Percentiles rank a stretch among this genome's conserved stretches.
phyloP scores from a whole-genome alignment of 2,329 filamentous ascomycete genomes.

The Bisporella sp. region DNA sequence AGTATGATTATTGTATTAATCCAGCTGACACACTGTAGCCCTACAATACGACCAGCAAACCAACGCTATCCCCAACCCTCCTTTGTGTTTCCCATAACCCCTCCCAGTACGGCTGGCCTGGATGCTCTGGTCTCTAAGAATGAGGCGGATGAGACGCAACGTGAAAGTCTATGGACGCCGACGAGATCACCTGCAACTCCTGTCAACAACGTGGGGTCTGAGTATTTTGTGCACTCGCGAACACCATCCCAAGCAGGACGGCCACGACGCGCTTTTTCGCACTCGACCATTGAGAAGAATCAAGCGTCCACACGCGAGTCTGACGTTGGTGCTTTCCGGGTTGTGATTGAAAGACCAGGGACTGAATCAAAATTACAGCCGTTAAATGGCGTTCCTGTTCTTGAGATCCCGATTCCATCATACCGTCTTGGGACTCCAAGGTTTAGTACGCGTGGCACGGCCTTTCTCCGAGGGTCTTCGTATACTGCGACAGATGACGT shows the following conservation, averaged over 20 bases:
- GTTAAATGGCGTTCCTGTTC: constrained; percentile 40
- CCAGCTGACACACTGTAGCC: constrained; percentile 35
- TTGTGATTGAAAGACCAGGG: constrained; percentile 69
- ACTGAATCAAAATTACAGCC: constrained; percentile 50
- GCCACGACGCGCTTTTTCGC: constrained; percentile 63
- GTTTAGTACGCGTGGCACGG: constrained; percentile 70
- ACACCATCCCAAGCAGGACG: constrained; percentile 14
- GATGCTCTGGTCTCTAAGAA: constrained; percentile 35
- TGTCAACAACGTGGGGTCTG: constrained; percentile 34
- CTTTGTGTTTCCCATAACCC: constrained; percentile 54
- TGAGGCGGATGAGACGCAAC: constrained; percentile 18
- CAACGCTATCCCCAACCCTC: constrained; percentile 54
- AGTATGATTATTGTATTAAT: constrained; percentile 5
- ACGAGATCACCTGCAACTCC: constrained; percentile 25
- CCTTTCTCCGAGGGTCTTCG: constrained; percentile 73
- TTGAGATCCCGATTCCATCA: constrained; percentile 74
- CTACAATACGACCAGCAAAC: constrained; percentile 53
- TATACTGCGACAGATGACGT: constrained; percentile 70
- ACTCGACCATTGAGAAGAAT: constrained; percentile 70
- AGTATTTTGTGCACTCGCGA: constrained; percentile 12
- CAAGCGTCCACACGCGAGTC: constrained; percentile 43
- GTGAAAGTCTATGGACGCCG: constrained; percentile 25
- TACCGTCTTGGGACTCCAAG: constrained; percentile 77
- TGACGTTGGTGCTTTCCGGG: constrained; percentile 65
- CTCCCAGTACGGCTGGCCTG: constrained; percentile 51